phyloP scores from a whole-genome alignment of 139 green algal genomes.

The Micromonas pusilla region DNA sequence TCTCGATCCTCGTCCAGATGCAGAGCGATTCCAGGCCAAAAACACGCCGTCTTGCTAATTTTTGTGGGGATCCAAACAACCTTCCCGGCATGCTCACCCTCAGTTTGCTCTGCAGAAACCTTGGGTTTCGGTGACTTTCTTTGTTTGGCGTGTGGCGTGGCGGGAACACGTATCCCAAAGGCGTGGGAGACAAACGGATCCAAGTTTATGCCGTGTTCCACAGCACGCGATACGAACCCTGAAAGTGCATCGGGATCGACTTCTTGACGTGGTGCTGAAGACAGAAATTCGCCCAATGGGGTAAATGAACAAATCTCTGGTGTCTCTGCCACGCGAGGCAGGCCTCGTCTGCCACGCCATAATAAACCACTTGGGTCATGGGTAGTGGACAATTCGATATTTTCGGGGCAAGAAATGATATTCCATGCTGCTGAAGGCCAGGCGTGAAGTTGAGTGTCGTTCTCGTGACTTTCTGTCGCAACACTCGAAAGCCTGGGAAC shows the following conservation, averaged over 20 bases:
- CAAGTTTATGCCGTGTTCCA: neutral
- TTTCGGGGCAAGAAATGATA: conserved; percentile 1
- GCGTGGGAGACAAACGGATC: neutral
- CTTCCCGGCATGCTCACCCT: neutral
- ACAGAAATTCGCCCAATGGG: neutral
- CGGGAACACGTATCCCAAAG: neutral
- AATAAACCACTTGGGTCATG: neutral
- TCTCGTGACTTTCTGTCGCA: neutral
- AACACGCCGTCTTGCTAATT: neutral
- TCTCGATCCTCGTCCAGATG: neutral
- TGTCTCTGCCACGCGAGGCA: neutral
- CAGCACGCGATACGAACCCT: neutral
- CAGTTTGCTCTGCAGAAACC: neutral
- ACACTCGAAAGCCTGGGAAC: neutral
- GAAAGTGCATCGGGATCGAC: neutral
- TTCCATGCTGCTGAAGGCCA: conserved; percentile 1
- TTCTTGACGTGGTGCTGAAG: neutral
- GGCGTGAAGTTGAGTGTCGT: neutral
- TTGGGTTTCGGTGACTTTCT: neutral
- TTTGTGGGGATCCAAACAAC: neutral
- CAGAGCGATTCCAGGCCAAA: neutral
- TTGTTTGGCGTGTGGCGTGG: neutral
- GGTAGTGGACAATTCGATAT: neutral
- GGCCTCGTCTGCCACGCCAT: conserved; percentile 1
- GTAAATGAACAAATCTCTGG: conserved; percentile 8